Conservation (phyloP, 148 eudicot species). For the Vaccinium corymbosum region DNA sequence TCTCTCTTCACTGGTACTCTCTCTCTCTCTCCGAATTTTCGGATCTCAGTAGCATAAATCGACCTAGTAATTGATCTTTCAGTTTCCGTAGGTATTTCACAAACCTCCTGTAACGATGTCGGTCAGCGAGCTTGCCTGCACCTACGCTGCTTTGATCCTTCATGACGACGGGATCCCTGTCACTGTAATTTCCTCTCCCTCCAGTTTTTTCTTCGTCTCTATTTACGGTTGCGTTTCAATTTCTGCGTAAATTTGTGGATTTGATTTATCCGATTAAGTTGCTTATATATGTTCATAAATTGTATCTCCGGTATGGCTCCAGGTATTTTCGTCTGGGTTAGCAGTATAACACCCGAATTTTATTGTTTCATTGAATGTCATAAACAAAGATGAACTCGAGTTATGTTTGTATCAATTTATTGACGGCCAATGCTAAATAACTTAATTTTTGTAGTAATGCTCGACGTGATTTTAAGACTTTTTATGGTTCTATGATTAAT, state of each 20-base stretch:
- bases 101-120: not conserved
- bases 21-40: not conserved
- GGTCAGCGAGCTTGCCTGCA: constrained; percentile 12
- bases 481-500: too few species aligned
- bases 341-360: too few species aligned
- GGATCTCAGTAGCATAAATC: not conserved
- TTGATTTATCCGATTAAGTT: not conserved
- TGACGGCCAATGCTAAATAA: too few species aligned
- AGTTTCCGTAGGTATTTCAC: not conserved
- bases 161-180: constrained; percentile 13
- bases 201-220: not conserved
- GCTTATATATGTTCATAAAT: not conserved
- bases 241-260: not conserved
- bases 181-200: not conserved
- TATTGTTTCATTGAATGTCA: too few species aligned
- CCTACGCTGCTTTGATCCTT: constrained; percentile 10
- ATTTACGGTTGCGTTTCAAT: not conserved
- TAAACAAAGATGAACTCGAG: too few species aligned
- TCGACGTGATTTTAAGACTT: too few species aligned
- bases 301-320: too few species aligned
- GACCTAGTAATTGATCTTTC: not conserved
- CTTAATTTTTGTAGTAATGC: too few species aligned
- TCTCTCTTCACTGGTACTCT: not conserved
- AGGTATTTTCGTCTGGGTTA: too few species aligned
- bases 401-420: too few species aligned